Percentiles rank a stretch among this genome's conserved stretches.
Evolutionary conservation across 2,329 filamentous ascomycete genomes (phyloP).

Genomic region (Nemania sp.): DNA sequence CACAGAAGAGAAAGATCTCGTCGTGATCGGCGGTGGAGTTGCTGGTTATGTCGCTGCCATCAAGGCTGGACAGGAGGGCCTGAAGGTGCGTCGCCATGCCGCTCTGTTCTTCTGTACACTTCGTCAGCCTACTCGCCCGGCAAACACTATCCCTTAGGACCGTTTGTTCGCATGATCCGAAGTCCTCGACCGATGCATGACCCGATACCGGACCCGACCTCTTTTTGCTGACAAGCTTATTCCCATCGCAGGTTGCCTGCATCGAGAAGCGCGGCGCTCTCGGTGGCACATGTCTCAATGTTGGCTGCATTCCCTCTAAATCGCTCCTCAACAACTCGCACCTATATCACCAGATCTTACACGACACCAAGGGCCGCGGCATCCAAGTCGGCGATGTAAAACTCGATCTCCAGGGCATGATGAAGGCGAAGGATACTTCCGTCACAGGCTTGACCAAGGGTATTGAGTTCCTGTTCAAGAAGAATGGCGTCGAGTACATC

Average conservation of each 20-base stretch:
- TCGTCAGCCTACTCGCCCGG: neutral
- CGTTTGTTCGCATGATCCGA: no score
- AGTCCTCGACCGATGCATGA: no score
- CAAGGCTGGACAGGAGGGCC: slow-evolving; percentile 95
- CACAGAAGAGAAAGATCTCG: slow-evolving; percentile 88
- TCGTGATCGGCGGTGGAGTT: slow-evolving; percentile 97
- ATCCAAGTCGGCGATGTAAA: slow-evolving; percentile 98
- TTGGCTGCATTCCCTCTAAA: slow-evolving; percentile 99
- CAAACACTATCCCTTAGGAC: no score
- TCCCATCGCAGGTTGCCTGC: slow-evolving; percentile 73
- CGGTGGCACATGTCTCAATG: slow-evolving; percentile 96
- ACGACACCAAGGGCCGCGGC: slow-evolving; percentile 95
- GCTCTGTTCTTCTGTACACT: neutral
- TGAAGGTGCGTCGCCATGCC: slow-evolving; percentile 69
- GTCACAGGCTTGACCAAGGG: slow-evolving; percentile 91
- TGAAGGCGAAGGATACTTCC: slow-evolving; percentile 97
- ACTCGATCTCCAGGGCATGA: slow-evolving; percentile 91
- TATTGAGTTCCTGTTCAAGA: slow-evolving; percentile 97
- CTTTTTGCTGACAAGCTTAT: slow-evolving; percentile 10
- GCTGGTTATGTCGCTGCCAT: slow-evolving; percentile 98
- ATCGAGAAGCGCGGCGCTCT: slow-evolving; percentile 97
- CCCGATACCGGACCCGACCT: slow-evolving; percentile 9
- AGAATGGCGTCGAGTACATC: slow-evolving; percentile 98
- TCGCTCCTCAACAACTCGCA: slow-evolving; percentile 99
- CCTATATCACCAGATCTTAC: slow-evolving; percentile 93